Evolutionary conservation across 345 rosid species (phyloP).

Genomic region (Syzygium aqueum): DNA sequence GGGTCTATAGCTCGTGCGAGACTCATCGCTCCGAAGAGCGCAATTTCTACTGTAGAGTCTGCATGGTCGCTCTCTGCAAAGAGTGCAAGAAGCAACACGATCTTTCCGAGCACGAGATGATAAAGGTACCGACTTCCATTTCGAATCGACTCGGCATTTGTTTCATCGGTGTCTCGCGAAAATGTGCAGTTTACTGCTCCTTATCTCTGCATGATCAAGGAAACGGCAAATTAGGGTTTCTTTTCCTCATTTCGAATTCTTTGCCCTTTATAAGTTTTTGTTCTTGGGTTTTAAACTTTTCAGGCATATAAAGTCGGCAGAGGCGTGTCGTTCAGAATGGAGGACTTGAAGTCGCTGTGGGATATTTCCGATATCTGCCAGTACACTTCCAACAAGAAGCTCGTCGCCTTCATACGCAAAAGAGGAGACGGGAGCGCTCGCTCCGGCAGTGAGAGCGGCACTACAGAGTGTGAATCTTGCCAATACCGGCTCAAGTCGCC

Average conservation of each 20-base stretch:
- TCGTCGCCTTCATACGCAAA: neutral
- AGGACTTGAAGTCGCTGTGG: neutral
- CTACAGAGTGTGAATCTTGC: neutral
- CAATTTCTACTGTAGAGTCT: too few species aligned
- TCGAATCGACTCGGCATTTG: neutral
- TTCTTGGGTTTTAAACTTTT: neutral
- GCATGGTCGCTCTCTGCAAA: too few species aligned
- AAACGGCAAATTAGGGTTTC: neutral
- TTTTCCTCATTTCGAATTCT: neutral
- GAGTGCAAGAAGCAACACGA: too few species aligned
- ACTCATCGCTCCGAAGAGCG: too few species aligned
- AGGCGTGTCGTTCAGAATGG: neutral
- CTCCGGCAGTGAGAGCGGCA: neutral
- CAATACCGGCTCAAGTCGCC: neutral
- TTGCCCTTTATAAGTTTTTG: neutral
- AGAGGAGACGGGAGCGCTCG: neutral
- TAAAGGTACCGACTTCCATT: too few species aligned
- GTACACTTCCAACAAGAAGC: neutral
- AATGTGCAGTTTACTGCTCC: neutral
- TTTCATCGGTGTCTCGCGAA: too few species aligned
- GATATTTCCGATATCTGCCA: neutral
- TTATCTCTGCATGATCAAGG: neutral
- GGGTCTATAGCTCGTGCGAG: too few species aligned
- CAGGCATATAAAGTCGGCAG: neutral
- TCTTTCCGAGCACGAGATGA: too few species aligned